Evolutionary conservation across 805 yeast genomes (phyloP).

Genomic region (Kuraishia ogatae): DNA sequence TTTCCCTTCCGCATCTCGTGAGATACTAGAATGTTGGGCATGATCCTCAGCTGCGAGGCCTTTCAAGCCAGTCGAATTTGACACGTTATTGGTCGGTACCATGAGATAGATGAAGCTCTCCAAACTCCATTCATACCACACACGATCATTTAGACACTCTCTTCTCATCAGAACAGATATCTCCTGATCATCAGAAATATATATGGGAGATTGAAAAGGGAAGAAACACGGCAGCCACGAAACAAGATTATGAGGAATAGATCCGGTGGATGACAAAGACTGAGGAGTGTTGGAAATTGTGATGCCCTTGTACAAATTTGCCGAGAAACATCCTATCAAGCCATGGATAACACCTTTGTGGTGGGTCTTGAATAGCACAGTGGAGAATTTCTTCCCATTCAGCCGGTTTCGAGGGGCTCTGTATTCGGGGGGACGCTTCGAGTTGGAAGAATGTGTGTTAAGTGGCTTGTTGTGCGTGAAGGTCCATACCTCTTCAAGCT

Average conservation of each 20-base stretch:
- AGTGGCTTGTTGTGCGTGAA: slow-evolving; percentile 42
- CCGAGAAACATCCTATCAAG: slow-evolving; percentile 65
- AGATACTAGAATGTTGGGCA: neutral
- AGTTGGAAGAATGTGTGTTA: slow-evolving; percentile 1
- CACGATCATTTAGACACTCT: slow-evolving; percentile 26
- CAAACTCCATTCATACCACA: slow-evolving; percentile 65
- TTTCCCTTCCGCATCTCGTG: slow-evolving; percentile 21
- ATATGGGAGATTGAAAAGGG: slow-evolving; percentile 48
- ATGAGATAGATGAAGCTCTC: slow-evolving; percentile 38
- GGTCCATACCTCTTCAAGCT: slow-evolving; percentile 48
- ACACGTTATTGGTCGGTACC: slow-evolving; percentile 10
- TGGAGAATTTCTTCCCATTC: slow-evolving; percentile 5
- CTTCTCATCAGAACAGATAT: slow-evolving; percentile 45
- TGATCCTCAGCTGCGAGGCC: slow-evolving; percentile 6
- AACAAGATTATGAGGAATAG: slow-evolving; percentile 31
- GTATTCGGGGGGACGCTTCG: neutral
- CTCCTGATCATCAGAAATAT: slow-evolving; percentile 44
- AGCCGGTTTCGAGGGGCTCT: slow-evolving; percentile 10
- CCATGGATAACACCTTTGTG: slow-evolving; percentile 60
- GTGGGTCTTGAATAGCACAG: slow-evolving; percentile 28
- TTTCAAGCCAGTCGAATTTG: slow-evolving; percentile 10
- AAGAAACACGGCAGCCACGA: slow-evolving; percentile 69
- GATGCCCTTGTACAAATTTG: slow-evolving; percentile 55
- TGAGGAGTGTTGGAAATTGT: slow-evolving; percentile 41
- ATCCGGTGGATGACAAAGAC: slow-evolving; percentile 12